Percentiles rank a stretch among this genome's conserved stretches.
Evolutionary conservation across 106 monocot genomes (phyloP).

Genomic region (Xerophyta viscosa): DNA sequence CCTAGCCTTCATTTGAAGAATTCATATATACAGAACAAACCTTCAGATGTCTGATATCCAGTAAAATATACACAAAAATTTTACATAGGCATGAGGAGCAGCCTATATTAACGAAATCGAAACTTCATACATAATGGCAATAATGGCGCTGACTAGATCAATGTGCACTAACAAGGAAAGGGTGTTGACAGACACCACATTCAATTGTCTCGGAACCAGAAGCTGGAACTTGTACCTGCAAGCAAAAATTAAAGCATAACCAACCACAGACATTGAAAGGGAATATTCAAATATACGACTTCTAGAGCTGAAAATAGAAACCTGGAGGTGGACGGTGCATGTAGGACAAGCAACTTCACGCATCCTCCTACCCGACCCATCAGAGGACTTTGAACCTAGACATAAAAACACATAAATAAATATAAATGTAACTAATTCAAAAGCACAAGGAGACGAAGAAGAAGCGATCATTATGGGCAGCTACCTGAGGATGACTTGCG

Average conservation of each 20-base stretch:
- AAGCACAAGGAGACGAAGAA: neutral
- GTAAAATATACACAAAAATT: too few species aligned
- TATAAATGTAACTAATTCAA: neutral
- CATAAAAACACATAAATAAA: too few species aligned
- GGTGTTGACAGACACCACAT: constrained; percentile 89
- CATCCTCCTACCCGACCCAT: constrained; percentile 55
- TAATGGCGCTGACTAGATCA: too few species aligned
- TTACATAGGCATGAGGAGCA: too few species aligned
- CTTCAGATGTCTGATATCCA: too few species aligned
- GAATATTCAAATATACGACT: too few species aligned
- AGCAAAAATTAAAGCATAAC: too few species aligned
- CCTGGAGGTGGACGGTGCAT: constrained; percentile 94
- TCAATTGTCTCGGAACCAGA: constrained; percentile 78
- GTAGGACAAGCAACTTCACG: constrained; percentile 86
- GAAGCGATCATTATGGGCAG: neutral
- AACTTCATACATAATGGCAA: too few species aligned
- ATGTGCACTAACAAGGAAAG: constrained; percentile 71
- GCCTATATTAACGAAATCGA: too few species aligned
- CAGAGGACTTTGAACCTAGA: constrained; percentile 45
- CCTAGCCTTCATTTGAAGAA: too few species aligned
- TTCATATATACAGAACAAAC: too few species aligned
- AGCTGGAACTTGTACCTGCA: constrained; percentile 70
- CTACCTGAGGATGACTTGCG: constrained; percentile 60
- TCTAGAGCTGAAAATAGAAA: constrained; percentile 2
- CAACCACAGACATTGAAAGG: too few species aligned